Percentiles rank a stretch among this genome's conserved stretches.
phyloP scores from a whole-genome alignment of 331 rosid species.

The Erythrophleum ivorense region DNA sequence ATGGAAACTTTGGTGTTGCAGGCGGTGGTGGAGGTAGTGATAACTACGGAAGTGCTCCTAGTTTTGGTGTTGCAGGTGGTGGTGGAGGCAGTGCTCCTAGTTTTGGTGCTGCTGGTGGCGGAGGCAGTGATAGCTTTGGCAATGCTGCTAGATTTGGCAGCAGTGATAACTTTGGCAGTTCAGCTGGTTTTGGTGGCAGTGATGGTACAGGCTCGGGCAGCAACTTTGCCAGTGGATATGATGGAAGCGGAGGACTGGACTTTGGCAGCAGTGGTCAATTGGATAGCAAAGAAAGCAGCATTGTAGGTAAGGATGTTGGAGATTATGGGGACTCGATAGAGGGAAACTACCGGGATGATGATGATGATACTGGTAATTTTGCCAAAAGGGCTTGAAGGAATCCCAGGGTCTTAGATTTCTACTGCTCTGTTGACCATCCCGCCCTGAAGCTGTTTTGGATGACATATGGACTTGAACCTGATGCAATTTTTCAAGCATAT shows the following conservation, averaged over 20 bases:
- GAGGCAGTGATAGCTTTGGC: neutral
- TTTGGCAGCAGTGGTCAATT: conserved; percentile 33
- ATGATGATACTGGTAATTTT: conserved; percentile 38
- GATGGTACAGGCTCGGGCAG: conserved; percentile 13
- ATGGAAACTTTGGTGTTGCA: neutral
- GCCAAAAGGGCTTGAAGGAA: conserved; percentile 60
- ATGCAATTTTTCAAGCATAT: conserved; percentile 31
- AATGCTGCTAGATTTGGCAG: conserved; percentile 15
- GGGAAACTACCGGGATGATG: conserved; percentile 48
- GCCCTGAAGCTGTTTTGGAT: conserved; percentile 19
- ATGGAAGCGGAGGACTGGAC: conserved; percentile 13
- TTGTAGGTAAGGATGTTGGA: conserved; percentile 28
- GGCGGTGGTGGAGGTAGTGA: conserved; percentile 25
- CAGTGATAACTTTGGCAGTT: conserved; percentile 17
- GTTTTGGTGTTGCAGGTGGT: conserved; percentile 22
- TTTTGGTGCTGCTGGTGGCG: neutral
- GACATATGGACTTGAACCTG: neutral
- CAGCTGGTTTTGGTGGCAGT: conserved; percentile 6
- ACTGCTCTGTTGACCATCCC: neutral
- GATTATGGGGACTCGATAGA: conserved; percentile 41
- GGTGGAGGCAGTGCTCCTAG: conserved; percentile 18
- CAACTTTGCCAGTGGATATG: conserved; percentile 44
- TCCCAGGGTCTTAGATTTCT: conserved; percentile 10
- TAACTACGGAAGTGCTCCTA: conserved; percentile 26
- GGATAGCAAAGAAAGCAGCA: conserved; percentile 38